These are phyloP conservation scores for Eucalyptus regnans DNA, from an alignment of 345 rosid species.

Conservation along the genomic window DNA sequence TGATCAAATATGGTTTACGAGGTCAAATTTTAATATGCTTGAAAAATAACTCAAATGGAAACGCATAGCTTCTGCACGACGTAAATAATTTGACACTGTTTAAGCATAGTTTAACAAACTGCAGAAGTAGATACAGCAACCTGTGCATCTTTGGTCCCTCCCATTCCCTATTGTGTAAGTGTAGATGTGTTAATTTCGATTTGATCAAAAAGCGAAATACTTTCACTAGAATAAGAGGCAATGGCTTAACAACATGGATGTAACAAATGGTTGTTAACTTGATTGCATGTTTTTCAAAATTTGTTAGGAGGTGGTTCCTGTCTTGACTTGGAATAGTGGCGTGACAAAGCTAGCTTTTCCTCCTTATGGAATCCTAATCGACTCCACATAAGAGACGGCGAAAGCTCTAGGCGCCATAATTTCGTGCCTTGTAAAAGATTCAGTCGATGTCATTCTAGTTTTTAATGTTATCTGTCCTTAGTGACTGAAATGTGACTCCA, in stretches of 20 bases:
- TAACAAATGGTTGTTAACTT: not conserved
- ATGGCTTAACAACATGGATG: not conserved
- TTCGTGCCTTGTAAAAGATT: not conserved
- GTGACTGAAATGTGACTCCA: not conserved
- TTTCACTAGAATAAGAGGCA: not conserved
- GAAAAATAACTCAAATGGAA: not conserved
- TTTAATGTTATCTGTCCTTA: not conserved
- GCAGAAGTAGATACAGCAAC: not conserved
- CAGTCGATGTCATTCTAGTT: not conserved
- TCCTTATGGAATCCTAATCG: not conserved
- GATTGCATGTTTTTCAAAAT: not conserved
- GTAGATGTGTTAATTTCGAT: not conserved
- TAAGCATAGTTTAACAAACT: not conserved
- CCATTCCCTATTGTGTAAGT: not conserved
- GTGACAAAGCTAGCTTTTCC: not conserved
- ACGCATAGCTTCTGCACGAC: not conserved
- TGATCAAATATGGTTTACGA: not conserved
- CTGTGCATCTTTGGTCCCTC: not conserved
- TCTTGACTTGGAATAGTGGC: not conserved
- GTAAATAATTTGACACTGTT: not conserved
- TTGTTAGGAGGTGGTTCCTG: not conserved
- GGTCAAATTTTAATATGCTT: not conserved
- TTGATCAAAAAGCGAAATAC: not conserved
- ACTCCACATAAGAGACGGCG: not conserved
- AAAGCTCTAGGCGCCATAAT: not conserved